Evolutionary conservation across 129 eudicot genomes (phyloP), one percentile per base, ranked within the genome.

Genomic region (Helichrysum umbraculigerum): DNA sequence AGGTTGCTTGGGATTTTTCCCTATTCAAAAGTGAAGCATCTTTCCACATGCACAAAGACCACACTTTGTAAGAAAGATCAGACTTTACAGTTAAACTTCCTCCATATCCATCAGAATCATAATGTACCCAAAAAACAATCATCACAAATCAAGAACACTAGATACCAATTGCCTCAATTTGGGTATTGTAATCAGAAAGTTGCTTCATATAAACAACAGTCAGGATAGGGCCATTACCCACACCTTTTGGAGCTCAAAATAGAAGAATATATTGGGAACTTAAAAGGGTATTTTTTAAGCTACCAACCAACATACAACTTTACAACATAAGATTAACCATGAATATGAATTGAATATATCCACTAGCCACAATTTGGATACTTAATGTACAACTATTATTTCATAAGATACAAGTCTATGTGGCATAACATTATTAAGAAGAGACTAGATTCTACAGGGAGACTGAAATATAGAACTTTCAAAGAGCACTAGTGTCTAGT

Each of bases 1-100:
- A 76, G 81, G 68, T 77, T 77, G 67, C 59, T 68, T 76, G 67
- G 44, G 81, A 56, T 50, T 76, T 76, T 67, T 77, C 60, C 59
- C 29, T 29, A 17, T 29, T 57, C 59, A 57, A 68, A 54, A 37
- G 68, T 56, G 75, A 54, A 77, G 81, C 68, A 68, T 77, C 32
- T 68, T 77, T 57, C 75, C 81, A 77, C 68, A 39, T 77, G 74
- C 75, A 77, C 47, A 68, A 66, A 29, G 69, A 41, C 75, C 35
- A 56, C 66, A 65, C 15, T 50, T 14, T 32, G 25, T 41, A 47
- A 14, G 35, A 62, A 52, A 66, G 73, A 33, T 30, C 0, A 9
- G 30, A 42, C 70, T 69, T 69, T 59, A 69, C 81, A 59, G 70
- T 75, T 44, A 69, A 77, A 50, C 19, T 11, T 69, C 58, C 32